Evolutionary conservation across 2,329 filamentous ascomycete genomes (phyloP).

Genomic region (Verticillium nonalfalfae): DNA sequence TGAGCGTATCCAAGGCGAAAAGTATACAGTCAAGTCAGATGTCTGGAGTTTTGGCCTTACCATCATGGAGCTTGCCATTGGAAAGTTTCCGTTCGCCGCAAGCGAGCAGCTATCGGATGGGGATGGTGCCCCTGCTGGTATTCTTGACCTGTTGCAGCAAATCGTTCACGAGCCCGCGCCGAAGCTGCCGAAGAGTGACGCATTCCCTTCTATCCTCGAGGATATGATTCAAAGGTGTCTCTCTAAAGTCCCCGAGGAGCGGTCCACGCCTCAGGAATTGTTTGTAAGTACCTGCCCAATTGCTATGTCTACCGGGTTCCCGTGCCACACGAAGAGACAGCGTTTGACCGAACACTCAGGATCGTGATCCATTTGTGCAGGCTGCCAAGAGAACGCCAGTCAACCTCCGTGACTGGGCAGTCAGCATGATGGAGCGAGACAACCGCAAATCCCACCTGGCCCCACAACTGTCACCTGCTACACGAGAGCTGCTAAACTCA

Average conservation of each 20-base stretch:
- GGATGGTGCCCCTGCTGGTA: conserved; percentile 83
- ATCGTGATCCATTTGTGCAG: conserved; percentile 89
- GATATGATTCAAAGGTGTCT: conserved; percentile 97
- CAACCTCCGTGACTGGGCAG: conserved; percentile 87
- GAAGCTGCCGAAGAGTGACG: conserved; percentile 90
- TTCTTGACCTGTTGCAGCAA: conserved; percentile 90
- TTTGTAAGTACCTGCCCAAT: conserved; percentile 56
- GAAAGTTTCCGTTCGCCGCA: conserved; percentile 87
- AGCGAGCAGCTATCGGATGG: conserved; percentile 65
- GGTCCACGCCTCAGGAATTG: conserved; percentile 88
- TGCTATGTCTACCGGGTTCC: not conserved
- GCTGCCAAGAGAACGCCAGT: conserved; percentile 96
- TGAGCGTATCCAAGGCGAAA: conserved; percentile 92
- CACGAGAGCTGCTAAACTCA: conserved; percentile 66
- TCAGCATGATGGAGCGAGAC: conserved; percentile 88
- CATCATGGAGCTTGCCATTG: conserved; percentile 96
- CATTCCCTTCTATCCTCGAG: conserved; percentile 89
- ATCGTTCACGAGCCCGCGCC: conserved; percentile 96
- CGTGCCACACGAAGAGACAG: not conserved
- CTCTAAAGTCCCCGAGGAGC: conserved; percentile 78
- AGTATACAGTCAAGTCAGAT: conserved; percentile 96
- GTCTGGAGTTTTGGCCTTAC: conserved; percentile 97
- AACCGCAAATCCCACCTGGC: conserved; percentile 93
- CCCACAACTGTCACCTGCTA: conserved; percentile 71
- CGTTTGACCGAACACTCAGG: conserved; percentile 43